Evolutionary conservation across 1,284 basidiomycete species (phyloP).

Genomic region (Meira miltonrushii): DNA sequence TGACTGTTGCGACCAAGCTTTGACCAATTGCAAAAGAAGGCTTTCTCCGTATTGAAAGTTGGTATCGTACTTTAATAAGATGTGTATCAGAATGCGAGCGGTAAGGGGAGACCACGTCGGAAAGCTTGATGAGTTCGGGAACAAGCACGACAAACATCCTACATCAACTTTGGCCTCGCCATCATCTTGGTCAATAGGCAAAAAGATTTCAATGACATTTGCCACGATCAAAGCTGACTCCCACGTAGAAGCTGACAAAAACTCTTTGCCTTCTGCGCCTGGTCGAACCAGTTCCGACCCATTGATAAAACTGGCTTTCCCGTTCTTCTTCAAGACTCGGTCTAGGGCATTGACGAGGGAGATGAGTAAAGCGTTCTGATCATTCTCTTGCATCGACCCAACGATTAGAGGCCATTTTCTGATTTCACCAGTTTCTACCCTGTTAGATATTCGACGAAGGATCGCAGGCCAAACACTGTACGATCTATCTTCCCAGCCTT

Average conservation of each 20-base stretch:
- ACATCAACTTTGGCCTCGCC: neutral
- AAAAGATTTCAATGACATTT: neutral
- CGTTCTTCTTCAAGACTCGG: neutral
- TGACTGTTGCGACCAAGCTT: slow-evolving; percentile 12
- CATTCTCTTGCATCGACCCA: no score
- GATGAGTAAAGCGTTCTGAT: neutral
- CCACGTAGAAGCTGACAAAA: neutral
- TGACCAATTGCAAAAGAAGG: slow-evolving; percentile 3
- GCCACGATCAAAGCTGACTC: neutral
- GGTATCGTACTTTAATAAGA: neutral
- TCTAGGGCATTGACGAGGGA: neutral
- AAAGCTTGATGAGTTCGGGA: slow-evolving; percentile 1
- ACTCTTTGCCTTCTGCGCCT: slow-evolving; percentile 1
- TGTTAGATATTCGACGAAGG: neutral
- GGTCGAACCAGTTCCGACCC: neutral
- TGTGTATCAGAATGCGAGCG: neutral
- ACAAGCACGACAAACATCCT: neutral
- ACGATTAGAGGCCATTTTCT: neutral
- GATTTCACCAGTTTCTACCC: neutral
- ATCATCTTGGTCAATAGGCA: neutral
- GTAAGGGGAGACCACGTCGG: neutral
- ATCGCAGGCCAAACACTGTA: neutral
- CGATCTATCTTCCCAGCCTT: neutral
- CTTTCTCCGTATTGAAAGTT: neutral
- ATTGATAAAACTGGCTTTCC: neutral